phyloP scores from a whole-genome alignment of 495 filamentous ascomycete genomes.

The Hapsidospora chrysogenum region DNA sequence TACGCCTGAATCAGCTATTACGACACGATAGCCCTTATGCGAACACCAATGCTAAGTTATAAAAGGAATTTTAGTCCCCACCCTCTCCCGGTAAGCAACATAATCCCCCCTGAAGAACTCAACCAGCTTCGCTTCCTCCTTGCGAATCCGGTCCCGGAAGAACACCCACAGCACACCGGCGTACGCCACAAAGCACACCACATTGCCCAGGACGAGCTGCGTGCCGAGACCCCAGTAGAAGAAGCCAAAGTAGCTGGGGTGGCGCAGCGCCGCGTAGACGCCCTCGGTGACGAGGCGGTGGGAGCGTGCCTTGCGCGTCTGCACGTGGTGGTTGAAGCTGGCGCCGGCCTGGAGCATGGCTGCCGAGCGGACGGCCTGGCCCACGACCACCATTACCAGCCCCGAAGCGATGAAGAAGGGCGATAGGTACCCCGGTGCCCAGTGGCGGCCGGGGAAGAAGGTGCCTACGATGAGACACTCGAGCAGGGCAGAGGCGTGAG shows the following conservation, averaged over 20 bases:
- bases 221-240: slow-evolving; percentile 97
- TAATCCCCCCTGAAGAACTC: slow-evolving; percentile 80
- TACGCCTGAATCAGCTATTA: no score
- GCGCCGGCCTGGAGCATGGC: slow-evolving; percentile 83
- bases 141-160: slow-evolving; percentile 54
- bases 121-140: slow-evolving; percentile 64
- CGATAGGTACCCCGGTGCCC: slow-evolving; percentile 15
- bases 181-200: slow-evolving; percentile 59
- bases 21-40: background rate
- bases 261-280: slow-evolving; percentile 43
- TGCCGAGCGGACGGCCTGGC: slow-evolving; percentile 53
- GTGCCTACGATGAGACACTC: slow-evolving; percentile 49
- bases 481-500: slow-evolving; percentile 52
- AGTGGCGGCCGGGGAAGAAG: slow-evolving; percentile 37
- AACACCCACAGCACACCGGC: slow-evolving; percentile 66
- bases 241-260: slow-evolving; percentile 93
- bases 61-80: slow-evolving; percentile 59
- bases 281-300: slow-evolving; percentile 72
- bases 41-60: slow-evolving; percentile 12
- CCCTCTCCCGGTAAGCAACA: slow-evolving; percentile 45
- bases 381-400: slow-evolving; percentile 43
- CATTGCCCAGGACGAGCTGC: slow-evolving; percentile 78
- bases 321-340: slow-evolving; percentile 85
- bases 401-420: slow-evolving; percentile 32
- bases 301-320: slow-evolving; percentile 40